A percentile compares a stretch with the other conserved stretches of the same genome.
Conservation (phyloP, 768 basidiomycete species). For the Pleurotus citrinopileatus region DNA sequence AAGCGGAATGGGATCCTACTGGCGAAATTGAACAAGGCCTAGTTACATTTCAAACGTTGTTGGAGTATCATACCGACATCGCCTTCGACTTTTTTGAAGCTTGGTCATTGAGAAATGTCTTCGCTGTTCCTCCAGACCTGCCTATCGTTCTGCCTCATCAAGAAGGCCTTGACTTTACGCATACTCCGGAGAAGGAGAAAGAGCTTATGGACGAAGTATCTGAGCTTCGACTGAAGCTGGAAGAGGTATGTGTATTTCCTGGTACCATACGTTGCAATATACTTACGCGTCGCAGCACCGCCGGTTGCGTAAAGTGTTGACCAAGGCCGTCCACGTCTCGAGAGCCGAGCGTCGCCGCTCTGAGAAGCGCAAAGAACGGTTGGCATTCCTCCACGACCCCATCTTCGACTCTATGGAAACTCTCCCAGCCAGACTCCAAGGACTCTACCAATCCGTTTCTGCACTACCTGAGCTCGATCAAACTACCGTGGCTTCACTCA, state of each 20-base stretch:
- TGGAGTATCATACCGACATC: constrained; percentile 85
- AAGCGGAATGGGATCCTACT: constrained; percentile 51
- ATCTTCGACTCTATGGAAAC: constrained; percentile 35
- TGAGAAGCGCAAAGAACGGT: constrained; percentile 35
- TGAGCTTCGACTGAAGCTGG: constrained; percentile 59
- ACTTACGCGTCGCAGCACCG: constrained; percentile 48
- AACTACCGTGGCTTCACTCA: constrained; percentile 32
- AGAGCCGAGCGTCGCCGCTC: constrained; percentile 44
- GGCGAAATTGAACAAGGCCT: constrained; percentile 79
- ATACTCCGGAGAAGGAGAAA: constrained; percentile 53
- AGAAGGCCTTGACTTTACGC: constrained; percentile 61
- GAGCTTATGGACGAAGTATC: constrained; percentile 68
- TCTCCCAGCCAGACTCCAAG: constrained; percentile 37
- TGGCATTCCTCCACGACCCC: constrained; percentile 41
- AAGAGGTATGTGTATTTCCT: constrained; percentile 51
- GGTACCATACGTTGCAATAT: constrained; percentile 10
- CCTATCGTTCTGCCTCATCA: constrained; percentile 79
- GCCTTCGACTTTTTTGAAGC: constrained; percentile 92
- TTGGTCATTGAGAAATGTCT: constrained; percentile 88
- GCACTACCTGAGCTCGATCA: constrained; percentile 45
- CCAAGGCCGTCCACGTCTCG: constrained; percentile 49
- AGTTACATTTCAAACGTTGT: constrained; percentile 82
- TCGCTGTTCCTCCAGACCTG: constrained; percentile 66
- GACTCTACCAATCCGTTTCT: constrained; percentile 46
- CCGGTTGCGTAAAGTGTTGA: constrained; percentile 55